phyloP scores from a whole-genome alignment of 352 stramenopile species.

The Phytophthora quininea region DNA sequence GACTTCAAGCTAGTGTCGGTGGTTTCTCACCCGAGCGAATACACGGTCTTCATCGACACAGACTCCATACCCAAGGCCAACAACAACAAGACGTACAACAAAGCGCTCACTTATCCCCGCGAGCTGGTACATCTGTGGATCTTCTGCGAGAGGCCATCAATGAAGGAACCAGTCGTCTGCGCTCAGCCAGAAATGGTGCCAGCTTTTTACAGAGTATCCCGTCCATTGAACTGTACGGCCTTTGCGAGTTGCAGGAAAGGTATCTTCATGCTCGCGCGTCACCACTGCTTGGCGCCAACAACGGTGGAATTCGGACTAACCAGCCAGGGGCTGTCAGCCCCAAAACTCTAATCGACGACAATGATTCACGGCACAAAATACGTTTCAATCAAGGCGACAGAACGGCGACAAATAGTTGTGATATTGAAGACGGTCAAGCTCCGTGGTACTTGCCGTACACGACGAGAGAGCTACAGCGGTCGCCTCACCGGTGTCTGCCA shows the following conservation, averaged over 20 bases:
- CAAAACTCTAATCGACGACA: background rate
- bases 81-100: slow-evolving; percentile 7
- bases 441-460: slow-evolving; percentile 75
- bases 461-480: slow-evolving; percentile 52
- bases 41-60: slow-evolving; percentile 27
- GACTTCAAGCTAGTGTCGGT: slow-evolving; percentile 49
- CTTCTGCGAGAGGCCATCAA: slow-evolving; percentile 61
- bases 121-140: slow-evolving; percentile 46
- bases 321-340: slow-evolving; percentile 6
- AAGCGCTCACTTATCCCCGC: slow-evolving; percentile 7
- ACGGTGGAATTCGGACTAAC: slow-evolving; percentile 6
- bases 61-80: slow-evolving; percentile 6
- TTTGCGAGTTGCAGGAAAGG: slow-evolving; percentile 41
- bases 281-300: background rate
- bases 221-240: slow-evolving; percentile 35
- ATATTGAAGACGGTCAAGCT: slow-evolving; percentile 8
- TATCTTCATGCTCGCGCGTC: slow-evolving; percentile 29
- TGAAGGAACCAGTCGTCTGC: slow-evolving; percentile 53
- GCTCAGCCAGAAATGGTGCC: slow-evolving; percentile 52
- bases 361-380: background rate
- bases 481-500: slow-evolving; percentile 47
- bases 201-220: slow-evolving; percentile 48
- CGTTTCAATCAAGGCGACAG: slow-evolving; percentile 17
- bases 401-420: background rate
- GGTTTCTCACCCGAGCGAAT: slow-evolving; percentile 61